Conservation (phyloP, 1,139 yeast species). For the Candida smagusa region DNA sequence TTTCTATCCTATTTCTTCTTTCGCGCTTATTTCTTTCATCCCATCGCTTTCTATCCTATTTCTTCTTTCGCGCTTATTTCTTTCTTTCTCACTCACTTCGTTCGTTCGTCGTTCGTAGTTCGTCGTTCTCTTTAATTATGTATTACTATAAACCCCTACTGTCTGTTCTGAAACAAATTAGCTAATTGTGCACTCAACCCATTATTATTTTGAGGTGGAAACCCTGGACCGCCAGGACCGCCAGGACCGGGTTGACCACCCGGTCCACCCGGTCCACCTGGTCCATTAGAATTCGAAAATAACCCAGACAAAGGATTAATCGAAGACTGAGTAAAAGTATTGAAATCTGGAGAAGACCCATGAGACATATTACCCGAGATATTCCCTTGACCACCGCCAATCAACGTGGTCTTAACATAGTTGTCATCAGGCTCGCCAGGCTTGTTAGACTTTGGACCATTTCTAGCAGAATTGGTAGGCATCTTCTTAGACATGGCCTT, state of each 20-base stretch:
- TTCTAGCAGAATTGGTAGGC: slow-evolving; percentile 85
- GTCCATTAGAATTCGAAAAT: slow-evolving; percentile 26
- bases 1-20: background rate
- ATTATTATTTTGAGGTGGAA: slow-evolving; percentile 1
- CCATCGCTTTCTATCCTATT: too few species aligned
- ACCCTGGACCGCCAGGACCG: slow-evolving; percentile 9
- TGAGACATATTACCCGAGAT: slow-evolving; percentile 19
- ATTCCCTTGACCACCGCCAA: slow-evolving; percentile 8
- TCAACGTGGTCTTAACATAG: slow-evolving; percentile 36
- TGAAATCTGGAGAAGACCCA: slow-evolving; percentile 34
- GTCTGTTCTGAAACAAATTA: slow-evolving; percentile 26
- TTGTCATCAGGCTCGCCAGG: slow-evolving; percentile 58
- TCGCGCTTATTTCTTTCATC: too few species aligned
- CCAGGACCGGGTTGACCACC: slow-evolving; percentile 11
- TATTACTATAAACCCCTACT: slow-evolving; percentile 7
- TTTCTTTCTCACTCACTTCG: too few species aligned
- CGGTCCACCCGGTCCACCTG: slow-evolving; percentile 16
- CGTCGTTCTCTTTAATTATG: too few species aligned
- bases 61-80: too few species aligned
- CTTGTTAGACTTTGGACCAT: slow-evolving; percentile 78
- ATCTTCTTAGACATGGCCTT: slow-evolving; percentile 85
- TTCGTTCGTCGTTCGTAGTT: too few species aligned
- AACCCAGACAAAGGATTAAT: slow-evolving; percentile 55
- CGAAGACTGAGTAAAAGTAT: slow-evolving; percentile 32
- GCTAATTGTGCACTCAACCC: slow-evolving; percentile 36